Evolutionary conservation across 2,329 filamentous ascomycete species (phyloP).

Genomic region (Venturia asperata): DNA sequence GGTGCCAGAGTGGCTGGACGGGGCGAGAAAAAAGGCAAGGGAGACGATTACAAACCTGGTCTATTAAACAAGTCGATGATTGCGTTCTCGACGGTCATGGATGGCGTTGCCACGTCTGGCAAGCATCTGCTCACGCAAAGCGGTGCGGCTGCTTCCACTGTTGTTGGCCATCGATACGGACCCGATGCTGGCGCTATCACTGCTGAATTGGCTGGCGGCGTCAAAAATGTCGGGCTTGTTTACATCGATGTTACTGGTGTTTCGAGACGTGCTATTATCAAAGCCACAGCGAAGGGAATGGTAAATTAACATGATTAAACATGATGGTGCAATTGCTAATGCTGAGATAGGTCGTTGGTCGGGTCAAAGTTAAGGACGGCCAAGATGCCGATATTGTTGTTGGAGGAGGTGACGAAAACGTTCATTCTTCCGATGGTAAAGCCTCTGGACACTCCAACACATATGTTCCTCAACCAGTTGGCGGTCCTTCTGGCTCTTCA

Average conservation of each 20-base stretch:
- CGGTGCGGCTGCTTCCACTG: constrained; percentile 70
- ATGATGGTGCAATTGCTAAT: constrained; percentile 61
- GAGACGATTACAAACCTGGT: constrained; percentile 70
- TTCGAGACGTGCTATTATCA: constrained; percentile 79
- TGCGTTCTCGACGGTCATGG: constrained; percentile 88
- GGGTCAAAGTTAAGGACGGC: constrained; percentile 51
- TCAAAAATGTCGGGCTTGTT: constrained; percentile 94
- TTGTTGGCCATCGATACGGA: constrained; percentile 87
- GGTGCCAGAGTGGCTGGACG: constrained; percentile 68
- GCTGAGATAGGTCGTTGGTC: constrained; percentile 73
- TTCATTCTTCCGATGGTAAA: neutral
- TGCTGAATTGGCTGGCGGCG: constrained; percentile 67
- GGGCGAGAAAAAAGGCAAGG: constrained; percentile 48
- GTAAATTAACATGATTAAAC: constrained; percentile 37
- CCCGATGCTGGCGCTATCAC: constrained; percentile 75
- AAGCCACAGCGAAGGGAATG: constrained; percentile 93
- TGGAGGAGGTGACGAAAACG: constrained; percentile 51
- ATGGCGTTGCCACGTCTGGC: constrained; percentile 84
- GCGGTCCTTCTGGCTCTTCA: neutral
- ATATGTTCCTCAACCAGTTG: neutral
- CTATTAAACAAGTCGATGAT: constrained; percentile 94
- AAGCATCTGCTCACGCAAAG: constrained; percentile 68
- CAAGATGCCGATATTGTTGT: constrained; percentile 63
- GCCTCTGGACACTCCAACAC: neutral
- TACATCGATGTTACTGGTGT: constrained; percentile 97